These are phyloP conservation scores for Xylariaceae sp. DNA, from an alignment of 2,329 filamentous ascomycete species.

Conservation along the genomic window DNA sequence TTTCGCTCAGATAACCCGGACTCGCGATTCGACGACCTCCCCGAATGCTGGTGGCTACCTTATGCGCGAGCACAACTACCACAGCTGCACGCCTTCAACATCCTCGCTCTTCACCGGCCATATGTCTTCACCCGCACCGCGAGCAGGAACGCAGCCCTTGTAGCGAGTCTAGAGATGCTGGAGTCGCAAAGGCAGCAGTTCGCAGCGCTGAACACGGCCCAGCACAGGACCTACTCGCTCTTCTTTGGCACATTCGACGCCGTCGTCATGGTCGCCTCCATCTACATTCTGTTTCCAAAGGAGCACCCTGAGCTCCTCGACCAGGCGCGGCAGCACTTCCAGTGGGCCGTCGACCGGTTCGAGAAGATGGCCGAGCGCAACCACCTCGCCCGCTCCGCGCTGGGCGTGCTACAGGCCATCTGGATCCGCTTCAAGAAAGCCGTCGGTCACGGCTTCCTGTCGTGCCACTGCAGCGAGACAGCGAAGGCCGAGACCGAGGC, in stretches of 20 bases:
- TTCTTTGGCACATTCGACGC: conserved; percentile 71
- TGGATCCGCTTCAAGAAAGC: conserved; percentile 60
- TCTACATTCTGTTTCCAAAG: conserved; percentile 66
- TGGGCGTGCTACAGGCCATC: conserved; percentile 63
- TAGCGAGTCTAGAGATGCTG: conserved; percentile 62
- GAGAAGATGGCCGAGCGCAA: conserved; percentile 62
- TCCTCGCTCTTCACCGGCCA: conserved; percentile 66
- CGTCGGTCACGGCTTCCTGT: conserved; percentile 46
- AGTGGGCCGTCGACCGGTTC: conserved; percentile 66
- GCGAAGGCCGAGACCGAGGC: conserved; percentile 30
- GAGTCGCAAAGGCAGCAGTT: conserved; percentile 60
- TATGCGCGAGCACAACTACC: conserved; percentile 54
- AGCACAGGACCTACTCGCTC: conserved; percentile 62
- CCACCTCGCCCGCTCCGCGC: conserved; percentile 58
- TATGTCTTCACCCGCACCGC: conserved; percentile 65
- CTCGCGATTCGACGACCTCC: conserved; percentile 60
- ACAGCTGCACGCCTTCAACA: conserved; percentile 58
- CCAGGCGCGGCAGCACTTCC: conserved; percentile 61
- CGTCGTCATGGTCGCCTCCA: conserved; percentile 64
- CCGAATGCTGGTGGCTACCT: conserved; percentile 60
- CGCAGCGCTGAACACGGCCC: conserved; percentile 54
- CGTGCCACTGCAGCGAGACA: conserved; percentile 13
- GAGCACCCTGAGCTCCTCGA: conserved; percentile 58
- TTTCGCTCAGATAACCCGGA: conserved; percentile 65
- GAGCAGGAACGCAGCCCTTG: conserved; percentile 62